Conservation (phyloP, 2,329 filamentous ascomycete species). For the Aspergillus ruber region DNA sequence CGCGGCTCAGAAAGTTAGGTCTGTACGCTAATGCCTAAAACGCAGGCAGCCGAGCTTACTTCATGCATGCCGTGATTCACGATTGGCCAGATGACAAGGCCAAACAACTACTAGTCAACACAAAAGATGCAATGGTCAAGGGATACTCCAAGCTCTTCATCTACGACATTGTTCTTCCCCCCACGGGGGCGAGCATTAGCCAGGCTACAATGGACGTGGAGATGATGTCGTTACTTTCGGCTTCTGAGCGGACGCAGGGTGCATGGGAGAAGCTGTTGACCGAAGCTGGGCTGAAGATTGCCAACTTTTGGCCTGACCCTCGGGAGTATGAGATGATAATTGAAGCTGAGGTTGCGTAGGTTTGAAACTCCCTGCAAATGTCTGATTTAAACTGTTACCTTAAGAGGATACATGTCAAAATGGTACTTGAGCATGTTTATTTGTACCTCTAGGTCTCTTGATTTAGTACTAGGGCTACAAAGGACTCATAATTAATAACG, state of each 20-base stretch:
- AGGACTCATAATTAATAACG: no score
- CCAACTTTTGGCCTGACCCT: slow-evolving; percentile 24
- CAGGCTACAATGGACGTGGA: slow-evolving; percentile 30
- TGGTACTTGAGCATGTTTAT: no score
- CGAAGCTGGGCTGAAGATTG: slow-evolving; percentile 19
- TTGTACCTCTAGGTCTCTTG: no score
- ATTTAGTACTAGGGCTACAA: no score
- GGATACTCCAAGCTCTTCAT: slow-evolving; percentile 13
- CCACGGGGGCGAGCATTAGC: slow-evolving; percentile 23
- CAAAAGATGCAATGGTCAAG: slow-evolving; percentile 30
- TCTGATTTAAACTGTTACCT: no score
- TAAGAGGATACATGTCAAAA: no score
- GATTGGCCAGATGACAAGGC: slow-evolving; percentile 3
- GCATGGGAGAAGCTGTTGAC: slow-evolving; percentile 23
- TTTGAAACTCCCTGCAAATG: no score
- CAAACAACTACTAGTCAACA: slow-evolving; percentile 23
- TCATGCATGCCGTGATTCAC: no score
- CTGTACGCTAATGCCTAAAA: no score
- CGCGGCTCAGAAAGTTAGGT: no score
- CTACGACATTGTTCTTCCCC: slow-evolving; percentile 35
- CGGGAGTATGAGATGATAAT: neutral
- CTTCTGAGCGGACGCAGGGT: slow-evolving; percentile 24
- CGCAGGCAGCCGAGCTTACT: no score
- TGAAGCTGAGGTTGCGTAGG: no score
- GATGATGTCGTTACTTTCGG: slow-evolving; percentile 44